Base-by-base conservation (phyloP, 306 rosid genomes). In the Cucumis cinereus region DNA sequence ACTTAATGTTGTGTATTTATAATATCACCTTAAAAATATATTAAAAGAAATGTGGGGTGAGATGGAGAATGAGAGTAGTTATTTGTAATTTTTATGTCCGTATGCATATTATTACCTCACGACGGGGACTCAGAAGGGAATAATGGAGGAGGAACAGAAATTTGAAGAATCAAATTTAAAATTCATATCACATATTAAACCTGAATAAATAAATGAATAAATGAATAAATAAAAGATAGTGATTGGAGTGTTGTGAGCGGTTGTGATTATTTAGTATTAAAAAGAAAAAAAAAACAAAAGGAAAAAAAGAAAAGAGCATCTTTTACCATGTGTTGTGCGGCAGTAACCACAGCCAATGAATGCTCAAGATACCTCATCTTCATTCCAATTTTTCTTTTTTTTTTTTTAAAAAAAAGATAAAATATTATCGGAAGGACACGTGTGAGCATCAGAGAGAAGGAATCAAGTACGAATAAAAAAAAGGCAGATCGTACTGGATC, bases 401-500 rank as follows among this genome's bases (percentile, higher is more conserved):
- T n/a, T n/a, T 9, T 41, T 8, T 40, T 9, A 40, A 40, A 35
- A 40, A 40, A 40, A 4, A 30, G 69, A 62, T 62, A 2, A 7
- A 62, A 62, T 62, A 33, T 38, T 40, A 40, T 66, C 19, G 0
- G 0, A 1, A 16, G 0, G 19, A 67, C 35, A 67, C 73, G 73
- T 40, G 73, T 67, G 12, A 41, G 23, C 11, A 67, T 67, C 54
- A 38, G 52, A 67, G 17, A n/a, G 11, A 67, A 38, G 19, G 73
- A 67, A 67, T 20, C 73, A 40, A 22, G 43, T 41, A 67, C 52
- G 54, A 67, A 41, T 41, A 7, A 23, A 6, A 41, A 45, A 69
- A 45, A 66, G 73, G 16, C 14, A 43, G 56, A 69, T 69, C 74
- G 74, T 69, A 41, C 74, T 68, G 74, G 73, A 23, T 68, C 55